Evolutionary conservation across 2,329 filamentous ascomycete genomes (phyloP), one percentile per base, ranked within the genome.

Genomic region (Alternaria angustiovoidea): DNA sequence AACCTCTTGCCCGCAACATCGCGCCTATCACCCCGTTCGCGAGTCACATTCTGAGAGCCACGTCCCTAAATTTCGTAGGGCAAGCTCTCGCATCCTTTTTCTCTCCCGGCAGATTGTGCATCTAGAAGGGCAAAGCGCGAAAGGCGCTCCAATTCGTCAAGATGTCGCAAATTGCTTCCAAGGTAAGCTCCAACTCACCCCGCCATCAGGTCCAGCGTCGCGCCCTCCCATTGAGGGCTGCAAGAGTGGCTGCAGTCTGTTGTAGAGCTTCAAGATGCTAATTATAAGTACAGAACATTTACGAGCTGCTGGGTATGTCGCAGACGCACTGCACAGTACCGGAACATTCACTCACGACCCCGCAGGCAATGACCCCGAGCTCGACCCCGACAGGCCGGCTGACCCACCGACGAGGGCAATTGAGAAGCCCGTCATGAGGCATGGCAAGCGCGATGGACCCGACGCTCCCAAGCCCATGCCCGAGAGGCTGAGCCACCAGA

Each of bases 231-330:
- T 64, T 61, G 57, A 47, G 38, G 41, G 52, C 41, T 58, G 54
- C 60, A 57, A 12, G 20, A 34, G 26, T 12, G 41, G 16, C 24
- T 9, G 36, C 42, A 38, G 43, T 22, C 52, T 42, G 44, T 34
- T 53, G 51, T 53, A 39, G 42, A 41, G 46, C 42, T 16, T 39
- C 56, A 59, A 48, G 56, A 38, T 49, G 67, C 81, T 85, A 72
- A 85, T 72, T 62, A 63, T 48, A 48, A 55, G 63, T 58, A 51
- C 71, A 98, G 95, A 99, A 99, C 88, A 90, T 92, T 79, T 98
- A 92, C 88, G 94, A 95, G 88, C 90, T 96, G 86, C 93, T 99
- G 88, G 94, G 95, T 98, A 96, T 71, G 78, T 70, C 51, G 39
- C 54, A 34, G 53, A 57, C 57, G 42, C 51, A 54, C 24, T 53